Percentiles rank a stretch among this genome's conserved stretches.
phyloP scores from a whole-genome alignment of 2,329 filamentous ascomycete genomes.

The Sporothrix brunneoviolacea region DNA sequence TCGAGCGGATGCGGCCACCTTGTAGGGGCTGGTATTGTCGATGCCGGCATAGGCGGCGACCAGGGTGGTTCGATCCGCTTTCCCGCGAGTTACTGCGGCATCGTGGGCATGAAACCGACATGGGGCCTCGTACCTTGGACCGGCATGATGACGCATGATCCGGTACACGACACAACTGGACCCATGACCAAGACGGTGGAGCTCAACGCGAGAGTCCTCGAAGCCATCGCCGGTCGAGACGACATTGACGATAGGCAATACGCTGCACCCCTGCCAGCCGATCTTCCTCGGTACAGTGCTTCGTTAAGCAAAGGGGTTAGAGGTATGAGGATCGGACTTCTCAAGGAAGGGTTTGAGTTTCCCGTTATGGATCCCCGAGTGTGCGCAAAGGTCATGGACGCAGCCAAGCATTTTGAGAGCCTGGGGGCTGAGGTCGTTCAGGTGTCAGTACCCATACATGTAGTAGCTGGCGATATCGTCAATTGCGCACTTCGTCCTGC shows the following conservation, averaged over 20 bases:
- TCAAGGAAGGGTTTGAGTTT: too few species aligned
- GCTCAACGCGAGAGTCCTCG: slow-evolving; percentile 26
- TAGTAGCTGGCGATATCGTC: too few species aligned
- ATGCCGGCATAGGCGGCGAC: slow-evolving; percentile 27
- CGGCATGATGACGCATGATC: slow-evolving; percentile 24
- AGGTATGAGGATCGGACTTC: too few species aligned
- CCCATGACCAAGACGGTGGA: slow-evolving; percentile 25
- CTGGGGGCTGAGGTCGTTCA: slow-evolving; percentile 22
- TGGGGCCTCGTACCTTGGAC: slow-evolving; percentile 29
- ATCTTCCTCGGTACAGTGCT: too few species aligned
- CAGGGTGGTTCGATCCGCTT: slow-evolving; percentile 30
- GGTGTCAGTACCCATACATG: slow-evolving; percentile 23
- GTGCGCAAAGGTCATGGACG: slow-evolving; percentile 8
- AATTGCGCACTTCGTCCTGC: too few species aligned
- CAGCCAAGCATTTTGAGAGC: slow-evolving; percentile 20
- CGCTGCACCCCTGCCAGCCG: too few species aligned
- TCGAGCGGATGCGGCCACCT: slow-evolving; percentile 58
- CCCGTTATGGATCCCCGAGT: too few species aligned
- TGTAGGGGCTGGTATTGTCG: slow-evolving; percentile 19
- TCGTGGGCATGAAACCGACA: slow-evolving; percentile 28
- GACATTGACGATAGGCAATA: slow-evolving; percentile 28
- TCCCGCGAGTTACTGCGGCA: slow-evolving; percentile 24
- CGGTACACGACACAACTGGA: slow-evolving; percentile 25
- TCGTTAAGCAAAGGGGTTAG: too few species aligned
- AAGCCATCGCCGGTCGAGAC: slow-evolving; percentile 26